These are phyloP conservation scores for Theobroma grandiflorum DNA, from an alignment of 441 rosid species.

Conservation along the genomic window DNA sequence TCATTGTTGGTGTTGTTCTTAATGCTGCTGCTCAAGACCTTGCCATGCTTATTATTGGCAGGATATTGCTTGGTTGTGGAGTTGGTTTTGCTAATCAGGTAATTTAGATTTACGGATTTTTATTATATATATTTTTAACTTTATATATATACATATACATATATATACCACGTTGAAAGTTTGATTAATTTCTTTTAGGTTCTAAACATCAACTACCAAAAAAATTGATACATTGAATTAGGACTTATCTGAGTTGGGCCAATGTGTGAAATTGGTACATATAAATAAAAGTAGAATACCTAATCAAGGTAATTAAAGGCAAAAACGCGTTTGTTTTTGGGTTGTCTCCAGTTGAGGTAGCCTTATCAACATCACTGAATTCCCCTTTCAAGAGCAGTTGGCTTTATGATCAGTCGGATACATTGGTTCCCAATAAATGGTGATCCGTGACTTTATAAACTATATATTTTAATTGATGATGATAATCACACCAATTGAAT, in stretches of 20 bases:
- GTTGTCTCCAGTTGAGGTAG: background rate
- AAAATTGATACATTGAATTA: background rate
- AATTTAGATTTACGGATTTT: background rate
- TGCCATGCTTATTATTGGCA: constrained; percentile 87
- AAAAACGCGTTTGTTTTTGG: background rate
- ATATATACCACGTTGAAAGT: too few relatives aligned
- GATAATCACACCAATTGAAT: background rate
- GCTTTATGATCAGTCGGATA: background rate
- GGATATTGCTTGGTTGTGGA: constrained; percentile 91
- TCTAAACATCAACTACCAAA: background rate
- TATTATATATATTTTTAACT: too few relatives aligned
- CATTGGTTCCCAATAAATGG: too few relatives aligned
- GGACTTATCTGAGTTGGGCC: background rate
- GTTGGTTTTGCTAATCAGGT: constrained; percentile 97
- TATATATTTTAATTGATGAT: background rate
- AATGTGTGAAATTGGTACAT: background rate
- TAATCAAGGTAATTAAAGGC: background rate
- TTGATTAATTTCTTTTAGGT: background rate
- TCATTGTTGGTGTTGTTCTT: constrained; percentile 67
- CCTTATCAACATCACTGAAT: background rate
- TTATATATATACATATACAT: too few relatives aligned
- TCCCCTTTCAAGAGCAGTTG: background rate
- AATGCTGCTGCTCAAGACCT: constrained; percentile 80
- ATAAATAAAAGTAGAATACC: background rate
- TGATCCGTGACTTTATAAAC: too few relatives aligned